Evolutionary conservation across 2,329 filamentous ascomycete species (phyloP).

Genomic region (Aspergillus oerlinghausenensis): DNA sequence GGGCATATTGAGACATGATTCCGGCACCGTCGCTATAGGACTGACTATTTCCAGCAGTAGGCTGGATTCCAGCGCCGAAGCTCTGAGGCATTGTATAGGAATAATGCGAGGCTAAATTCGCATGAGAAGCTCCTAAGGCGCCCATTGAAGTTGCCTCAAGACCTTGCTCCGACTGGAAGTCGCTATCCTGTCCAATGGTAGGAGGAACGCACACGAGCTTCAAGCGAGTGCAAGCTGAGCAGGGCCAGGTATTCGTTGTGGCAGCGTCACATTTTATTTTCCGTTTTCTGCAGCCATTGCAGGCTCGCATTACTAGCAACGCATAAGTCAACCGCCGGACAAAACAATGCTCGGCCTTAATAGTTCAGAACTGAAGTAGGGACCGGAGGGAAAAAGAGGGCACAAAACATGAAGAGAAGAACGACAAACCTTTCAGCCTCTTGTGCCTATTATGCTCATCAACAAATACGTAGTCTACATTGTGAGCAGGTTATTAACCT

Average conservation of each 20-base stretch:
- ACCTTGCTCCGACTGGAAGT: constrained; percentile 28
- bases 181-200: constrained; percentile 69
- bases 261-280: constrained; percentile 99
- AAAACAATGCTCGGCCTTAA: not conserved
- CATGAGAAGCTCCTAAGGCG: constrained; percentile 27
- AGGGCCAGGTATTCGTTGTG: constrained; percentile 96
- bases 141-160: constrained; percentile 22
- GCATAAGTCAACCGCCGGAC: constrained; percentile 10
- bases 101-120: constrained; percentile 47
- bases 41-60: constrained; percentile 39
- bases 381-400: not conserved
- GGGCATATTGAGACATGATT: constrained; percentile 38
- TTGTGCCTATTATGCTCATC: constrained; percentile 99
- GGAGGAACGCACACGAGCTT: constrained; percentile 93
- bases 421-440: constrained; percentile 73
- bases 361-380: not conserved
- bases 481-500: constrained; percentile 8
- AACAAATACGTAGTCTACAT: constrained; percentile 92
- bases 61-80: constrained; percentile 46
- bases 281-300: constrained; percentile 86
- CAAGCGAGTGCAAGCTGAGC: constrained; percentile 83
- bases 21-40: constrained; percentile 43
- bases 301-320: constrained; percentile 85
- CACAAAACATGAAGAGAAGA: constrained; percentile 1
- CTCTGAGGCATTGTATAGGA: constrained; percentile 50